Evolutionary conservation across 805 yeast species (phyloP).

Genomic region (Kodamaea restingae): DNA sequence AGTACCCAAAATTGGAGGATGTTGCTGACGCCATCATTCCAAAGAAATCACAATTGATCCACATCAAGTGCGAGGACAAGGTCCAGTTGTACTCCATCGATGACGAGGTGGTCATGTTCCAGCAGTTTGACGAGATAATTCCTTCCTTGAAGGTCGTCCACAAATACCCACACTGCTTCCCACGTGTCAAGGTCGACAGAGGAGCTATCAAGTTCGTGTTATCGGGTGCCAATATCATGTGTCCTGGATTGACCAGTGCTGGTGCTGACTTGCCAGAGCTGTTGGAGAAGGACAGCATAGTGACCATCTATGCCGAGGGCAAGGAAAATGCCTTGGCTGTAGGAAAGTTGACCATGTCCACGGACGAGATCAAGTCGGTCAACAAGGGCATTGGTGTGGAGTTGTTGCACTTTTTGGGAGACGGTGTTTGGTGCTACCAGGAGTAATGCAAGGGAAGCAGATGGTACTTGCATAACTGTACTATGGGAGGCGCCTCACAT

Average conservation of each 20-base stretch:
- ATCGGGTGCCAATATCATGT: constrained; percentile 97
- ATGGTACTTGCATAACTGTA: not conserved
- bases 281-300: constrained; percentile 63
- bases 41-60: constrained; percentile 76
- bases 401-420: constrained; percentile 78
- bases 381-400: constrained; percentile 92
- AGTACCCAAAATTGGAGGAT: constrained; percentile 71
- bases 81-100: constrained; percentile 74
- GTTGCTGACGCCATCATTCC: constrained; percentile 81
- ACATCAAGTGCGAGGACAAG: constrained; percentile 86
- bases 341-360: constrained; percentile 83
- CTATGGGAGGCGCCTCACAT: not conserved
- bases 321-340: constrained; percentile 87
- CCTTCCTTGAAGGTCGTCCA: constrained; percentile 77
- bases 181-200: constrained; percentile 84
- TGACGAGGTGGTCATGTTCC: constrained; percentile 70
- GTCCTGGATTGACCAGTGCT: constrained; percentile 85
- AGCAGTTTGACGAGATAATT: constrained; percentile 73
- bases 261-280: constrained; percentile 83
- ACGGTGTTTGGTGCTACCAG: constrained; percentile 73
- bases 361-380: constrained; percentile 76
- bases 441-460: constrained; percentile 39
- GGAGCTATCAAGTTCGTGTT: constrained; percentile 94
- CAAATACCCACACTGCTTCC: constrained; percentile 78
- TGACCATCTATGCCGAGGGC: constrained; percentile 86